phyloP scores from a whole-genome alignment of 805 yeast genomes.

The Candida patagonica region DNA sequence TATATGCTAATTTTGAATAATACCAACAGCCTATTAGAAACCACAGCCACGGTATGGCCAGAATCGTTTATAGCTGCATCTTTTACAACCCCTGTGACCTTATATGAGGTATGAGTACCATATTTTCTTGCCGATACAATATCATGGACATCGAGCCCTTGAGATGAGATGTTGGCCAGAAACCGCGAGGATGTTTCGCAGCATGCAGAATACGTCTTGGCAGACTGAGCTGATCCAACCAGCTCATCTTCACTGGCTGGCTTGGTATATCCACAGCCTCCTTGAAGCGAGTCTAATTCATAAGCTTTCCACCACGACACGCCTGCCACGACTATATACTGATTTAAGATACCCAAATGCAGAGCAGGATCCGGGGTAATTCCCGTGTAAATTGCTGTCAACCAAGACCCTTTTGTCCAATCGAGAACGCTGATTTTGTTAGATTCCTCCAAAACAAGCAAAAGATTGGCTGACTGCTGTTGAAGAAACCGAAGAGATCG shows the following conservation, averaged over 20 bases:
- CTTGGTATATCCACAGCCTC: conserved; percentile 30
- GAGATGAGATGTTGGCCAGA: conserved; percentile 4
- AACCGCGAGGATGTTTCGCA: no score
- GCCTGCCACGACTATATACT: conserved; percentile 26
- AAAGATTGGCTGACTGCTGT: conserved; percentile 26
- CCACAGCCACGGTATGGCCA: no score
- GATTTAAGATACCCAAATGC: conserved; percentile 21
- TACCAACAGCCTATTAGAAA: no score
- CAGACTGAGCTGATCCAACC: conserved; percentile 4
- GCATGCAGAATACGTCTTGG: no score
- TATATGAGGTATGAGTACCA: conserved; percentile 4
- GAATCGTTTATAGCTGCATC: no score
- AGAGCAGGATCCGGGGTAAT: conserved; percentile 9
- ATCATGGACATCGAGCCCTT: conserved; percentile 8
- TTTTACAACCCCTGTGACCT: no score
- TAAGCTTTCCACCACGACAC: conserved; percentile 30
- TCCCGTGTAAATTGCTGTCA: conserved; percentile 27
- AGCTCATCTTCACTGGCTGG: conserved; percentile 19
- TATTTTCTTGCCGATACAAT: conserved; percentile 12
- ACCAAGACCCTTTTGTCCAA: conserved; percentile 27
- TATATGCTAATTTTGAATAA: no score
- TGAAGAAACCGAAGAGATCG: conserved; percentile 28
- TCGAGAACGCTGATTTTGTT: conserved; percentile 27
- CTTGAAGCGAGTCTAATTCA: conserved; percentile 19
- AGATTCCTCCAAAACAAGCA: conserved; percentile 29